These are phyloP conservation scores for Phaeodactylum tricornutum DNA, from an alignment of 108 stramenopile species.

Conservation along the genomic window DNA sequence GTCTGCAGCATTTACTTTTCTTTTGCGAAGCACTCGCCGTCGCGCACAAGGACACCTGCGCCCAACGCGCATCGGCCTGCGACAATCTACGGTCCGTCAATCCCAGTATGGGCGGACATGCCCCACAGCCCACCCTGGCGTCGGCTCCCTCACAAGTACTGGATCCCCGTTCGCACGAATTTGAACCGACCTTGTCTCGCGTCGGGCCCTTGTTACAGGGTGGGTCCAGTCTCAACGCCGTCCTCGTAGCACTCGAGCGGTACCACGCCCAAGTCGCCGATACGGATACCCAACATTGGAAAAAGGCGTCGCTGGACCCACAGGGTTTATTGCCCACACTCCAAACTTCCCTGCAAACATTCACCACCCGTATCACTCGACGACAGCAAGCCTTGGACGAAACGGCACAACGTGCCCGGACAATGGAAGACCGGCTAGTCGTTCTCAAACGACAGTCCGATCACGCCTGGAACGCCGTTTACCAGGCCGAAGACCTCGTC, in stretches of 20 bases:
- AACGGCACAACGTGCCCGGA: constrained; percentile 21
- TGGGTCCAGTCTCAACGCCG: constrained; percentile 11
- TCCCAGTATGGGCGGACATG: neutral
- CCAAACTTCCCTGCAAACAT: constrained; percentile 19
- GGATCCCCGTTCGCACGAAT: constrained; percentile 4
- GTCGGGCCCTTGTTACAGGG: constrained; percentile 27
- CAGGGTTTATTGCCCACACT: constrained; percentile 23
- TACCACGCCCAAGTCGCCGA: constrained; percentile 31
- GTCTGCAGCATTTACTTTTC: constrained; percentile 8
- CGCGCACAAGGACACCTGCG: constrained; percentile 8
- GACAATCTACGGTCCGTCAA: neutral
- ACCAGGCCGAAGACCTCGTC: constrained; percentile 34
- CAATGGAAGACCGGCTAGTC: constrained; percentile 28
- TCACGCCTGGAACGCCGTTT: constrained; percentile 41
- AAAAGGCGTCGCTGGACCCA: constrained; percentile 13
- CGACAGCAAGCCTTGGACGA: constrained; percentile 27
- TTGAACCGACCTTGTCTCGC: constrained; percentile 1
- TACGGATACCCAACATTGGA: constrained; percentile 29
- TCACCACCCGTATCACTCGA: constrained; percentile 23
- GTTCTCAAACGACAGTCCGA: constrained; percentile 32
- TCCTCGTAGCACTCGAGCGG: constrained; percentile 36
- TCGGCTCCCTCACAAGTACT: neutral
- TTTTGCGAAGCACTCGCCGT: constrained; percentile 16
- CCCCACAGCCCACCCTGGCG: neutral
- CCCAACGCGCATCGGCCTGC: constrained; percentile 1